These are phyloP conservation scores for Lunularia cruciata DNA, from an alignment of 225 moss, liverwort and hornwort species.

Conservation along the genomic window DNA sequence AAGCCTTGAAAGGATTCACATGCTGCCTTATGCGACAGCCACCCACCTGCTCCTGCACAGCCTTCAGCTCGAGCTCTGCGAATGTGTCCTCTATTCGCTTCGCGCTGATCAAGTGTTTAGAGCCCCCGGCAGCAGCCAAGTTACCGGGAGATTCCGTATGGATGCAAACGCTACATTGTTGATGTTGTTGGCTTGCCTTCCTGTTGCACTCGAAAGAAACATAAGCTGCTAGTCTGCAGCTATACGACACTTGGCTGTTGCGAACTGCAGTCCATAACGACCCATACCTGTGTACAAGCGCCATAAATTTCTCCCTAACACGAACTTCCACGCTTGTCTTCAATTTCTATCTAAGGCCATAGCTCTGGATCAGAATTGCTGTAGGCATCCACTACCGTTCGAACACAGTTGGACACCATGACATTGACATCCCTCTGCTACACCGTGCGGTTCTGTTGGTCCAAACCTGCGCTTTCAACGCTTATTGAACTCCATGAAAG, in stretches of 20 bases:
- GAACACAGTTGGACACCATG: too few relatives aligned
- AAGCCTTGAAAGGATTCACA: slow-evolving; percentile 83
- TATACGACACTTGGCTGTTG: not conserved
- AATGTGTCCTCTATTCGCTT: slow-evolving; percentile 60
- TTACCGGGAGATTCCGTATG: not conserved
- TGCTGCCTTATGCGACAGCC: slow-evolving; percentile 78
- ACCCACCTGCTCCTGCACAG: slow-evolving; percentile 60
- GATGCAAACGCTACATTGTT: not conserved
- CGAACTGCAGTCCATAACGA: not conserved
- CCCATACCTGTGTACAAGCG: slow-evolving; percentile 4
- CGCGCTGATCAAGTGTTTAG: slow-evolving; percentile 24
- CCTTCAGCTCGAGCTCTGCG: slow-evolving; percentile 65
- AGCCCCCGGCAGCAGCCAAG: not conserved
- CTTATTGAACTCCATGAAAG: too few relatives aligned
- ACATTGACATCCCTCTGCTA: too few relatives aligned
- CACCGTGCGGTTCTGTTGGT: too few relatives aligned
- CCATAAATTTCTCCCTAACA: too few relatives aligned
- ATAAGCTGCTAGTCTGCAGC: not conserved
- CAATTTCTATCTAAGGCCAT: too few relatives aligned
- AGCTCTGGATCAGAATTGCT: too few relatives aligned
- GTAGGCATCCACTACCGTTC: too few relatives aligned
- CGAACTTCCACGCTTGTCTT: too few relatives aligned
- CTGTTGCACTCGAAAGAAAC: not conserved
- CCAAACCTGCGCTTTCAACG: too few relatives aligned
- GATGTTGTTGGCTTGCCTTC: not conserved